These are phyloP conservation scores for Amanita polypyramis DNA, from an alignment of 768 basidiomycete species.

Conservation along the genomic window DNA sequence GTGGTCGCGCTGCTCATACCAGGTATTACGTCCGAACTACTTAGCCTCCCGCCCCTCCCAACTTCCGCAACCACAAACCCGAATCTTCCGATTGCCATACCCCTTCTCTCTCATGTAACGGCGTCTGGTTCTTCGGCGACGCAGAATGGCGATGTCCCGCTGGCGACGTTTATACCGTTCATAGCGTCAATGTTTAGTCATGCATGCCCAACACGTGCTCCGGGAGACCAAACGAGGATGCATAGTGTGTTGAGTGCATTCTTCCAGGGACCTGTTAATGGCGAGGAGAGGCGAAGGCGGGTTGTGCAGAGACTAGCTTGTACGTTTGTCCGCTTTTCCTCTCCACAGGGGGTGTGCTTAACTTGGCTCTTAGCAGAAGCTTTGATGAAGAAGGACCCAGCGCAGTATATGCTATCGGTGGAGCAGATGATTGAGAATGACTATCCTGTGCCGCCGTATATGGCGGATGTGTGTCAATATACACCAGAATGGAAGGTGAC, in stretches of 20 bases:
- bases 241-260: conserved; percentile 79
- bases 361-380: conserved; percentile 38
- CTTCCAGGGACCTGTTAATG: conserved; percentile 70
- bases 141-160: conserved; percentile 9
- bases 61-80: conserved; percentile 52
- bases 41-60: conserved; percentile 61
- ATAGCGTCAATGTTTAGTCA: conserved; percentile 79
- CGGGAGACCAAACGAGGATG: conserved; percentile 79
- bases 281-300: conserved; percentile 70
- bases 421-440: conserved; percentile 94
- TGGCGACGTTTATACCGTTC: conserved; percentile 40
- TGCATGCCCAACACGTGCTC: conserved; percentile 87
- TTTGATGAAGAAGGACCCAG: conserved; percentile 50
- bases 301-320: conserved; percentile 27
- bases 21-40: conserved; percentile 70
- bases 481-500: conserved; percentile 77
- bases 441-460: conserved; percentile 81
- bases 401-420: conserved; percentile 61
- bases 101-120: conserved; percentile 20
- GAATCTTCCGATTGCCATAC: conserved; percentile 34
- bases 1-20: conserved; percentile 77
- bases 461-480: conserved; percentile 60
- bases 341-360: not conserved
- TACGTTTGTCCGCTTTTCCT: conserved; percentile 14
- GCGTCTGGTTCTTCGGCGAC: conserved; percentile 10